phyloP scores from a whole-genome alignment of 208 protist genomes.

The Balamuthia mandrillaris region DNA sequence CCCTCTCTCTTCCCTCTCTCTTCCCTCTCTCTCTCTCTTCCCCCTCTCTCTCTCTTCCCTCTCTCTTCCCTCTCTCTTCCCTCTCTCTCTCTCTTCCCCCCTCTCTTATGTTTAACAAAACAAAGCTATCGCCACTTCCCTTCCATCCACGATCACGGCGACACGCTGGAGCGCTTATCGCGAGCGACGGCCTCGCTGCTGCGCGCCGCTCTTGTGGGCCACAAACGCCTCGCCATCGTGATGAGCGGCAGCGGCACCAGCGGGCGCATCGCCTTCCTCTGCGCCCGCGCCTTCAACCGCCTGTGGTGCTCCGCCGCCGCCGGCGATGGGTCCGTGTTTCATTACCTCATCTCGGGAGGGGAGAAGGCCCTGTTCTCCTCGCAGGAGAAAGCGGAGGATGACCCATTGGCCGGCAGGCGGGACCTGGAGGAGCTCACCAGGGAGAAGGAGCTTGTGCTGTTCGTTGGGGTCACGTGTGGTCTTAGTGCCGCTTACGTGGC shows the following conservation, averaged over 20 bases:
- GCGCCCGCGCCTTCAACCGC: slow-evolving; percentile 1
- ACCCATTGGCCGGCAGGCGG: background rate
- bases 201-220: background rate
- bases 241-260: slow-evolving; percentile 1
- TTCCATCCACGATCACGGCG: background rate
- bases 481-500: slow-evolving; percentile 16
- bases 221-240: background rate
- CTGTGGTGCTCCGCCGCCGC: background rate
- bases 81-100: background rate
- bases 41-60: background rate
- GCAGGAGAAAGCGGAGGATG: slow-evolving; percentile 1
- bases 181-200: background rate
- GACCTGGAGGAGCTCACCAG: background rate
- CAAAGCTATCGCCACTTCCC: background rate
- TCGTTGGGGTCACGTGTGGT: slow-evolving; percentile 14
- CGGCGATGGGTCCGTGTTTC: background rate
- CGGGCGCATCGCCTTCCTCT: slow-evolving; percentile 4
- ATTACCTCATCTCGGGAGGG: slow-evolving; percentile 1
- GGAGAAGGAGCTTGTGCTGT: background rate
- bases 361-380: background rate
- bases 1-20: background rate
- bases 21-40: background rate
- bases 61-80: background rate
- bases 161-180: background rate
- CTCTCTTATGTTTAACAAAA: background rate